Base-by-base conservation (phyloP, 2,329 filamentous ascomycete genomes). In the Esteya vermicola region DNA sequence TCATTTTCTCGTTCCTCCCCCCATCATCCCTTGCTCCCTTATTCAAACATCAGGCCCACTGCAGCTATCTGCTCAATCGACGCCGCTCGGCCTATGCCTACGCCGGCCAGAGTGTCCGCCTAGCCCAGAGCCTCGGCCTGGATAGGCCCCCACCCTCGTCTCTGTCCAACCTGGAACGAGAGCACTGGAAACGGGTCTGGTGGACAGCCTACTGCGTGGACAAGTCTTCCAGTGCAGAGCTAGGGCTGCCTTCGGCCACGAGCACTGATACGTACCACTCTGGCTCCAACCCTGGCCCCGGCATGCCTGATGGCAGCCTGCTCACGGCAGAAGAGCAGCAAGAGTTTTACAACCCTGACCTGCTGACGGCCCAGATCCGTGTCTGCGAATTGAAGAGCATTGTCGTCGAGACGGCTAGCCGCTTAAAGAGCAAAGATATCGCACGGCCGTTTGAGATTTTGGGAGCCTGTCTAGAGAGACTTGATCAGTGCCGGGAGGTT, bases 201-300 rank as follows among this genome's bases (percentile, higher is more conserved):
- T 64, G 61, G 61, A 64, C 62, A 0, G 55, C 62, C 0, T 65
- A 64, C 33, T 58, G 54, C 9, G 53, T 65, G 19, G 63, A 67
- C 41, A 57, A 65, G 27, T 37, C 36, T 33, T 28, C 36, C 9
- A 41, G 39, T 30, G 36, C 39, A 16, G 41, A 41, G 39, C 36
- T 41, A 18, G 39, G 39, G n/a, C 36, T 41, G 6, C n/a, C 33
- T 8, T 18, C 39, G n/a, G 39, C 39, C 33, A 27, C 8, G 25
- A 10, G 23, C 33, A n/a, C n/a, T n/a, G n/a, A n/a, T n/a, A n/a
- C n/a, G n/a, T n/a, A n/a, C n/a, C n/a, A n/a, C n/a, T n/a, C n/a
- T n/a, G n/a, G n/a, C n/a, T n/a, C n/a, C n/a, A n/a, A n/a, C n/a
- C n/a, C n/a, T n/a, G n/a, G n/a, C n/a, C n/a, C n/a, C n/a, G n/a